phyloP scores from a whole-genome alignment of 164 flowering plant species.

The Umbellularia californica region DNA sequence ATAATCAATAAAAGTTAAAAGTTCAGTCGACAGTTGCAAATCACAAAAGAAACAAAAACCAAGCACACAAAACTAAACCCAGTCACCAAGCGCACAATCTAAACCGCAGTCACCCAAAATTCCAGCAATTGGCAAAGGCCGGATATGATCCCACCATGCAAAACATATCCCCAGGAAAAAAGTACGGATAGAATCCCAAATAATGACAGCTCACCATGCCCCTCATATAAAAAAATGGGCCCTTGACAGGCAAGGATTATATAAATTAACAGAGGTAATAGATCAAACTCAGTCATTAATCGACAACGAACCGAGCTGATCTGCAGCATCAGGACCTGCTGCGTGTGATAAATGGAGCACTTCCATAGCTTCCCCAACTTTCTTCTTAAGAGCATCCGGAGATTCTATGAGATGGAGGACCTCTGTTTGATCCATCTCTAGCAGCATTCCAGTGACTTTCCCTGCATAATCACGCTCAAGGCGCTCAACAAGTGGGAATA shows the following conservation, averaged over 20 bases:
- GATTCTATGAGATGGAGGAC: constrained; percentile 75
- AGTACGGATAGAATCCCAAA: background rate
- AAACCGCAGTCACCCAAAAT: background rate
- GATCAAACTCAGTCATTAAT: constrained; percentile 28
- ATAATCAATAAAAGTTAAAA: no score
- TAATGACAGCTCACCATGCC: constrained; percentile 11
- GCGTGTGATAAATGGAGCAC: constrained; percentile 38
- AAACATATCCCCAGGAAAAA: background rate
- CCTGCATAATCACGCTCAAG: constrained; percentile 45
- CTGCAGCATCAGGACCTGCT: constrained; percentile 33
- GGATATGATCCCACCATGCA: constrained; percentile 1
- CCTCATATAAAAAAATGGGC: constrained; percentile 12
- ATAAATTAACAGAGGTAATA: background rate
- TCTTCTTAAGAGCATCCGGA: constrained; percentile 66
- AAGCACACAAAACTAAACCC: background rate
- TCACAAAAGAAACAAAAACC: background rate
- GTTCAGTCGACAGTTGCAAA: background rate
- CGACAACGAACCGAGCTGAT: constrained; percentile 40
- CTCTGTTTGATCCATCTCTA: constrained; percentile 79
- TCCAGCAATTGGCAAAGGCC: background rate
- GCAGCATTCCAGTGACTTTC: constrained; percentile 72
- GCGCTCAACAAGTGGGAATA: constrained; percentile 60
- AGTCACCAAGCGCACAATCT: background rate
- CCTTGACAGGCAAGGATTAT: background rate
- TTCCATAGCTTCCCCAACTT: constrained; percentile 63